phyloP scores from a whole-genome alignment of 768 basidiomycete genomes.

The Agrocybe pediades region DNA sequence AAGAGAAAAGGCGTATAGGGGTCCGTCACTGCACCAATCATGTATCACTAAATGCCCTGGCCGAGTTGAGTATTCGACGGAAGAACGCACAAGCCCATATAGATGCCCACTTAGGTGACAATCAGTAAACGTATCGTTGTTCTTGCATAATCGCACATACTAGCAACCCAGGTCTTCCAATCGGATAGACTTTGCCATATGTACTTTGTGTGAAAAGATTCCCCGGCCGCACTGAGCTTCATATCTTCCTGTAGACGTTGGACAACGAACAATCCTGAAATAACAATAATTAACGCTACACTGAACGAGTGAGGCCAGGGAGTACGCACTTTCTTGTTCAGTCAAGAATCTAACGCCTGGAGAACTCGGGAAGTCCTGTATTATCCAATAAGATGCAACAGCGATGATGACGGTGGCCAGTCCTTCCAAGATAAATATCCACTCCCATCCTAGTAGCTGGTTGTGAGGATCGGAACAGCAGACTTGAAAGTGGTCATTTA shows the following conservation, averaged over 20 bases:
- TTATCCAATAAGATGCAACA: constrained; percentile 66
- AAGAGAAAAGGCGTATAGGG: constrained; percentile 53
- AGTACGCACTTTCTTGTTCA: constrained; percentile 54
- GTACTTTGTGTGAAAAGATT: constrained; percentile 53
- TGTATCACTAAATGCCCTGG: constrained; percentile 3
- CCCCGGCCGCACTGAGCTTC: constrained; percentile 66
- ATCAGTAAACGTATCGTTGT: background rate
- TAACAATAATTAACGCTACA: background rate
- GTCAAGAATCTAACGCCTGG: constrained; percentile 61
- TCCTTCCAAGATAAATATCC: constrained; percentile 79
- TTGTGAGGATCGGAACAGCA: background rate
- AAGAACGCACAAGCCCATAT: constrained; percentile 62
- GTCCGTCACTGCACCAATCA: constrained; percentile 46
- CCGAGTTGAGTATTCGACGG: constrained; percentile 2
- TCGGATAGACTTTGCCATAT: constrained; percentile 63
- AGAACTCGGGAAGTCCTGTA: constrained; percentile 78
- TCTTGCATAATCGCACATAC: constrained; percentile 36
- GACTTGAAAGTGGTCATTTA: constrained; percentile 9
- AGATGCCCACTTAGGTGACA: constrained; percentile 56
- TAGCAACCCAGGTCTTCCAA: constrained; percentile 75
- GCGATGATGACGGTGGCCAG: constrained; percentile 64
- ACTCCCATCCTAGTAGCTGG: constrained; percentile 50
- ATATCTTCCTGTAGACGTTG: constrained; percentile 65
- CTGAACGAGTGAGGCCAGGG: background rate
- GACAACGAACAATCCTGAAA: constrained; percentile 60